phyloP scores from a whole-genome alignment of 2,329 filamentous ascomycete species.

The Westerdykella sp. region DNA sequence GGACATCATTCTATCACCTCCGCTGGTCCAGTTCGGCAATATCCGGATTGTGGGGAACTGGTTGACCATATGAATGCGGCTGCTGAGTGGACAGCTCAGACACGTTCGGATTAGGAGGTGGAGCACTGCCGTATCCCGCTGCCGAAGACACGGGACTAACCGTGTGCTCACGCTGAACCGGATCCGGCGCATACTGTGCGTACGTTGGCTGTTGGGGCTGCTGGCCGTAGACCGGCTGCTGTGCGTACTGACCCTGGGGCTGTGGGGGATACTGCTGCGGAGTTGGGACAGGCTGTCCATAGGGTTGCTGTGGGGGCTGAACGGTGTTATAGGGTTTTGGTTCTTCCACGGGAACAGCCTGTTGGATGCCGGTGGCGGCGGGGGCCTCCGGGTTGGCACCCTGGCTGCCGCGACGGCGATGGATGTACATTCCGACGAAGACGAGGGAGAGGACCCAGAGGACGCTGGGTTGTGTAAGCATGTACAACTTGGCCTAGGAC shows the following conservation, averaged over 20 bases:
- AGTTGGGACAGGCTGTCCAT: conserved; percentile 3
- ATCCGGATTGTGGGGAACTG: too few species aligned
- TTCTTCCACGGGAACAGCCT: conserved; percentile 4
- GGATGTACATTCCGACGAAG: conserved; percentile 9
- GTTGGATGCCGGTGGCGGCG: neutral
- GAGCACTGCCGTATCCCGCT: neutral
- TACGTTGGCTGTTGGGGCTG: neutral
- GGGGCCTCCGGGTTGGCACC: neutral
- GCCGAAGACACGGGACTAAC: conserved; percentile 5
- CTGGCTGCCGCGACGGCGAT: conserved; percentile 5
- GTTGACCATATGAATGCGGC: too few species aligned
- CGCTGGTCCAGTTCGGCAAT: too few species aligned
- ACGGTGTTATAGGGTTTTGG: neutral
- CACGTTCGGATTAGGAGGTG: too few species aligned
- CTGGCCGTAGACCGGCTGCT: conserved; percentile 1
- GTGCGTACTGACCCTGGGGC: conserved; percentile 1
- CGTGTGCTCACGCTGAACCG: conserved; percentile 4
- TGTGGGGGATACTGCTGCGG: conserved; percentile 3
- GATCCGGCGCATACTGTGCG: conserved; percentile 4
- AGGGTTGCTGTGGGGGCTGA: conserved; percentile 3
- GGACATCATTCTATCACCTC: too few species aligned
- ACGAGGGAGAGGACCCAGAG: conserved; percentile 8
- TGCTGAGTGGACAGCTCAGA: too few species aligned
- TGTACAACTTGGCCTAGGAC: neutral
- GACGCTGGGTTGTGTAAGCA: conserved; percentile 3